Evolutionary conservation across 2,329 filamentous ascomycete genomes (phyloP), one percentile per base, ranked within the genome.

Genomic region (Dothideomycetes sp.): DNA sequence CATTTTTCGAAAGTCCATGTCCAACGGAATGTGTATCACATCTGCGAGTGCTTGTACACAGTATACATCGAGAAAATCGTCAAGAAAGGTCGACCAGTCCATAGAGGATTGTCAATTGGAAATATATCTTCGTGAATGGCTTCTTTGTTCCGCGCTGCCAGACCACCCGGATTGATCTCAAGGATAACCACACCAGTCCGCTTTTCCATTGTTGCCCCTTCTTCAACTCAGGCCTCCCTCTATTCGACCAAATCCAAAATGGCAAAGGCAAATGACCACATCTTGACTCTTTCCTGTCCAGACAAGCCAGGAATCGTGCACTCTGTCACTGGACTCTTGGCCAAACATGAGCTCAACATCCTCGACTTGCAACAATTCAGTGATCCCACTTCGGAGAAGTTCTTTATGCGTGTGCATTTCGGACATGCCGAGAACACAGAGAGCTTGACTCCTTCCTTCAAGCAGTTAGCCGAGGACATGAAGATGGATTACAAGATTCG

Each of bases 361-460:
- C 69, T 89, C 49, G 83, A 91, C 63, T 74, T 87, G 49, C 84
- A 87, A 64, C 84, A 91, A 64, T 91, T 85, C 69, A 82, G 78
- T 29, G 84, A 89, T 63, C 76, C 78, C 18, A 74, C 69, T 17
- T 82, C 80, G 15, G 67, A 82, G 57, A 80, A 74, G 44, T 91
- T 91, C 69, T 91, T 91, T 67, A 89, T 91, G 84, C 76, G 84
- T 58, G 82, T 89, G 52, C 84, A 88, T 62, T 89, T 89, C 53
- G 80, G 77, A 8, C 74, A 81, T 45, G 69, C 68, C 4, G 49
- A 60, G 5, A 60, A 69, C 25, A 63, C 68, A 5, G 59, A 58
- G 15, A 63, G 73, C 48, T 65, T 86, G 33, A 60, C 56, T 6
- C 60, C 58, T 42, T 70, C 74, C 5, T 80, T 89, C 52, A 63